phyloP scores from a whole-genome alignment of 2,329 filamentous ascomycete genomes.

The Alternaria dauci region DNA sequence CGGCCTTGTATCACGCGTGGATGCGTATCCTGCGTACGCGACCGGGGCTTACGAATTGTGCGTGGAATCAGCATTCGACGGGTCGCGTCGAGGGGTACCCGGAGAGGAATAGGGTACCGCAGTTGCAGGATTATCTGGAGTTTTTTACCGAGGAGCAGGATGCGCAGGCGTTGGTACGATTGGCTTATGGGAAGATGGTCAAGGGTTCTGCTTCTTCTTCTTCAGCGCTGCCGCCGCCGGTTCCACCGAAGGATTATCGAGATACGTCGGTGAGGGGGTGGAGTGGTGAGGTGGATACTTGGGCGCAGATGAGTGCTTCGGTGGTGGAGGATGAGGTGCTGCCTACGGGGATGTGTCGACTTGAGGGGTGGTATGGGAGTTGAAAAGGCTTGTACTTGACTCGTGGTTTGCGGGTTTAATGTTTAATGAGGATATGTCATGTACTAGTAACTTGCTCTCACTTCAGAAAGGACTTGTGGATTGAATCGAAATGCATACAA shows the following conservation, averaged over 20 bases:
- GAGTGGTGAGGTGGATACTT: neutral
- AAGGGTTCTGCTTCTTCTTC: slow-evolving; percentile 21
- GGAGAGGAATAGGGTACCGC: slow-evolving; percentile 25
- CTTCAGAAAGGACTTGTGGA: neutral
- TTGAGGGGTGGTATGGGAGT: neutral
- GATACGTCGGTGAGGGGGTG: neutral
- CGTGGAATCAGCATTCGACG: slow-evolving; percentile 36
- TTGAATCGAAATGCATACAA: neutral
- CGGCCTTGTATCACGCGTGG: slow-evolving; percentile 66
- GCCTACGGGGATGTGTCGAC: neutral
- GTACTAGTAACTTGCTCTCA: neutral
- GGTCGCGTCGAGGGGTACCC: slow-evolving; percentile 44
- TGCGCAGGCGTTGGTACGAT: slow-evolving; percentile 27
- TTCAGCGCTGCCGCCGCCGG: slow-evolving; percentile 12
- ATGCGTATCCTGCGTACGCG: slow-evolving; percentile 35
- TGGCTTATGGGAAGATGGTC: slow-evolving; percentile 33
- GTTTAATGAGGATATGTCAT: neutral
- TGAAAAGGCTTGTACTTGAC: too few species aligned
- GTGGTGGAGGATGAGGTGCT: neutral
- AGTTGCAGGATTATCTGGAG: slow-evolving; percentile 44
- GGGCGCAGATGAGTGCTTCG: slow-evolving; percentile 1
- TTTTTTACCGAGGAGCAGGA: slow-evolving; percentile 31
- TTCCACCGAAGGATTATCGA: slow-evolving; percentile 24
- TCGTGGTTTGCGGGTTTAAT: neutral
- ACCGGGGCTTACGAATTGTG: slow-evolving; percentile 20